Evolutionary conservation across 139 green algal species (phyloP), one percentile per base, ranked within the genome.

Genomic region (Tetraselmis chui): DNA sequence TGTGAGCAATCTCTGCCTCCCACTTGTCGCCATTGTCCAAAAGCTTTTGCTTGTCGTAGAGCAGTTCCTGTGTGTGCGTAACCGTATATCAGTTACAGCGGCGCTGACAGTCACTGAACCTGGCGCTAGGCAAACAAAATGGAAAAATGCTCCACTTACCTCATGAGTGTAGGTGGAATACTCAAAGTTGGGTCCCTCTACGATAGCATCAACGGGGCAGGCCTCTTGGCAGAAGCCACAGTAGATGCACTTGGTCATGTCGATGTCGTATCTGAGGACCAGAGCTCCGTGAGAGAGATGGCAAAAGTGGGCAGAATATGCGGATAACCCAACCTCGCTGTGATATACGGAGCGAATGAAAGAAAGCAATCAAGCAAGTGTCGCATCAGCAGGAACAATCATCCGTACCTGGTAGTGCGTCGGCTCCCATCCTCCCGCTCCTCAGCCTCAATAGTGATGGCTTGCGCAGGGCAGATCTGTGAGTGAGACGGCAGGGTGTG

Each of bases 31-130:
- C 97, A 84, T 98, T 98, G 28, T 95, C 92, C 76, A 99, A 90
- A 87, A 99, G 91, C 92, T 99, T 99, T 90, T 99, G 94, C 94
- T 99, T 99, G 90, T 99, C 97, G 84, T 99, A 99, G 86, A 99
- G 82, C 81, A 99, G 90, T 89, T 99, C 97, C 94, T 97, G 88
- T 32, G 23, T 82, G n/a, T n/a, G n/a, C n/a, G n/a, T n/a, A n/a
- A n/a, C n/a, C n/a, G n/a, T 25, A 80, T 29, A 23, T 31, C 23
- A 23, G 24, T 79, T 26, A 24, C 23, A 79, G 23, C 22, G 23
- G 23, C 23, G 76, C 23, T 30, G 28, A 24, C 22, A 26, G 25
- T 23, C 76, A 79, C 23, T 30, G 24, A 23, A 31, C 76, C 23
- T 79, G 24, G 23, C 76, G 28, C 80, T 59, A 80, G 84, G 26